Conservation (phyloP, 1,284 basidiomycete species). For the Leccinum olivaceoglutinosum region DNA sequence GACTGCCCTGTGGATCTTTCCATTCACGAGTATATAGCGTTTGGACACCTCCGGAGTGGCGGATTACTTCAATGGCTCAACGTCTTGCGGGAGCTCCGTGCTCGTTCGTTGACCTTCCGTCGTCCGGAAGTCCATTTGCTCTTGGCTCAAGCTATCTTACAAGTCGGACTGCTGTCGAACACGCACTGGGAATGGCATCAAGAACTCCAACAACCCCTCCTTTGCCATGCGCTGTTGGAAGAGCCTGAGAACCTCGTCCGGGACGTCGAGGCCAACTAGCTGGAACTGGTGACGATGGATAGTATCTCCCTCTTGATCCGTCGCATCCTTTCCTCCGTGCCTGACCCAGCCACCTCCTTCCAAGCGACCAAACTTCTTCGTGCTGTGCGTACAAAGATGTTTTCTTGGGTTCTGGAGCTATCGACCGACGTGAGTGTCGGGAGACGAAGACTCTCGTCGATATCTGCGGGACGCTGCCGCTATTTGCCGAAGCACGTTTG, state of each 20-base stretch:
- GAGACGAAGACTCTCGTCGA: slow-evolving; percentile 21
- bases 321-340: slow-evolving; percentile 32
- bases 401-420: slow-evolving; percentile 35
- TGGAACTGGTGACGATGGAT: slow-evolving; percentile 32
- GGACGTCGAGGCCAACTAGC: slow-evolving; percentile 39
- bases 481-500: slow-evolving; percentile 38
- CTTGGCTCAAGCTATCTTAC: slow-evolving; percentile 37
- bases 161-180: slow-evolving; percentile 32
- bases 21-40: slow-evolving; percentile 41
- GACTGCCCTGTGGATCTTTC: slow-evolving; percentile 33
- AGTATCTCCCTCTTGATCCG: slow-evolving; percentile 31
- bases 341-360: slow-evolving; percentile 4
- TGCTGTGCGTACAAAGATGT: slow-evolving; percentile 27
- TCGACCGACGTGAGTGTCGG: slow-evolving; percentile 15
- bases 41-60: slow-evolving; percentile 40
- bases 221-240: slow-evolving; percentile 33
- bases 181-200: slow-evolving; percentile 30
- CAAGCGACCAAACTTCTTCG: slow-evolving; percentile 25
- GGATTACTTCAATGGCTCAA: slow-evolving; percentile 45
- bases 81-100: slow-evolving; percentile 37
- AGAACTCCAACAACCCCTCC: slow-evolving; percentile 21
- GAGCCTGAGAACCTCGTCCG: slow-evolving; percentile 30
- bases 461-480: slow-evolving; percentile 32
- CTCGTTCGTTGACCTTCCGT: slow-evolving; percentile 33
- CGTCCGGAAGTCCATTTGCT: slow-evolving; percentile 36